Percentiles rank a stretch among this genome's conserved stretches.
phyloP scores from a whole-genome alignment of 2,329 filamentous ascomycete species.

The Fusarium nanum region DNA sequence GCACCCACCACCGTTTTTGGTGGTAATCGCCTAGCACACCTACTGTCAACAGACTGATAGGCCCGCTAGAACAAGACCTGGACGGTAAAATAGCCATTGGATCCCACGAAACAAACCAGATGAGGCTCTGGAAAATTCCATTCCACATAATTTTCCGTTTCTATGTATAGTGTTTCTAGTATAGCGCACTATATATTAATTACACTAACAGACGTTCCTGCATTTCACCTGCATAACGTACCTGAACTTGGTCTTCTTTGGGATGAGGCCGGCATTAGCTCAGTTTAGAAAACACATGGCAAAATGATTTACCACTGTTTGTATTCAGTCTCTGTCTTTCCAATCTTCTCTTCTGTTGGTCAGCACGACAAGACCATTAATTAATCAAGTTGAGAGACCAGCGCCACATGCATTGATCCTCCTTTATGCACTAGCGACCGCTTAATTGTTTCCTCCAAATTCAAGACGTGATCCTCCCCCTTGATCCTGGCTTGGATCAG shows the following conservation, averaged over 20 bases:
- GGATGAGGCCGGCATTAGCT: slow-evolving; percentile 22
- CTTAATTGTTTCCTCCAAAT: slow-evolving; percentile 2
- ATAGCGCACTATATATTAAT: background rate
- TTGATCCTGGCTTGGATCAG: slow-evolving; percentile 36
- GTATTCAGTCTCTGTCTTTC: background rate
- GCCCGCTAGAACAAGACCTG: slow-evolving; percentile 25
- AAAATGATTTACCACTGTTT: background rate
- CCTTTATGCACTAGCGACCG: slow-evolving; percentile 18
- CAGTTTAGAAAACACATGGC: background rate
- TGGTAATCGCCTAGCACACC: slow-evolving; percentile 12
- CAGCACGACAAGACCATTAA: background rate
- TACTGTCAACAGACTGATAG: background rate
- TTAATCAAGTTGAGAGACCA: background rate
- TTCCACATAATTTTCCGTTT: slow-evolving; percentile 1
- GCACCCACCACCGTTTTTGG: slow-evolving; percentile 28
- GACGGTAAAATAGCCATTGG: slow-evolving; percentile 23
- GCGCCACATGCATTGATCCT: slow-evolving; percentile 17
- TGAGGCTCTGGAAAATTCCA: slow-evolving; percentile 16
- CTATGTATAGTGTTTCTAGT: slow-evolving; percentile 1
- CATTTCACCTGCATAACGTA: slow-evolving; percentile 13
- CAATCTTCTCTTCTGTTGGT: background rate
- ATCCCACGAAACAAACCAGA: slow-evolving; percentile 40
- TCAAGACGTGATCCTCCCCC: slow-evolving; percentile 6
- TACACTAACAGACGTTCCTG: background rate
- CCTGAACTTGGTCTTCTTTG: slow-evolving; percentile 30